Evolutionary conservation across 192 early-diverging fungal species (phyloP).

Genomic region (Mortierella claussenii): DNA sequence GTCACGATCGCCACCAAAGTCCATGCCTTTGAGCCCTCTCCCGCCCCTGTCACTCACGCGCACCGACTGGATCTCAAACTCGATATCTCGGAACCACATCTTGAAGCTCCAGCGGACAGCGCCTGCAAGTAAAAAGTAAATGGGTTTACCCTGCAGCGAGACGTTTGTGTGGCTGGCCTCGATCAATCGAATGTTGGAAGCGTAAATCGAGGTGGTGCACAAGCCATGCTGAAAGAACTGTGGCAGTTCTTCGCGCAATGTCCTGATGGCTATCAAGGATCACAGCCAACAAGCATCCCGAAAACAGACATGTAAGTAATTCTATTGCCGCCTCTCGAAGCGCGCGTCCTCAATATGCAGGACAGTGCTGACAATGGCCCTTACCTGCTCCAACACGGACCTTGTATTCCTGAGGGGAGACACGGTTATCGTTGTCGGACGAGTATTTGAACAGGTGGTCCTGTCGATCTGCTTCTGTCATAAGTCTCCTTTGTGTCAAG

Average conservation of each 20-base stretch:
- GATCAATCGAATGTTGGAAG: slow-evolving; percentile 57
- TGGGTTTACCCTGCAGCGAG: slow-evolving; percentile 56
- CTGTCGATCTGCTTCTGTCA: slow-evolving; percentile 4
- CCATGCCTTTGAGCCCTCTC: slow-evolving; percentile 24
- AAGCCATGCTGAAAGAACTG: slow-evolving; percentile 63
- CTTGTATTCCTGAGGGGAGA: slow-evolving; percentile 35
- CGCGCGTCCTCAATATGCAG: too few relatives aligned
- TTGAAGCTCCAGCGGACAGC: slow-evolving; percentile 66
- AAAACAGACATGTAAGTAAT: too few relatives aligned
- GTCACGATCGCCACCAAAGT: slow-evolving; percentile 22
- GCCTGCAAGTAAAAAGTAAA: slow-evolving; percentile 62
- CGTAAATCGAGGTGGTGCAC: slow-evolving; percentile 57
- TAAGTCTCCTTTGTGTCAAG: neutral
- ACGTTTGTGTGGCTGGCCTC: slow-evolving; percentile 66
- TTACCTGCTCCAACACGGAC: slow-evolving; percentile 43
- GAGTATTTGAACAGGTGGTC: slow-evolving; percentile 21
- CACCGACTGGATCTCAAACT: slow-evolving; percentile 58
- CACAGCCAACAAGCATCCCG: too few relatives aligned
- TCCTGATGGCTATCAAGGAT: slow-evolving; percentile 65
- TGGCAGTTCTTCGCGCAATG: slow-evolving; percentile 60
- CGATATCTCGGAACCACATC: slow-evolving; percentile 62
- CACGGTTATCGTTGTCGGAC: slow-evolving; percentile 1
- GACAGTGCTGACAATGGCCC: too few relatives aligned
- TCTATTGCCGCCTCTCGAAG: too few relatives aligned
- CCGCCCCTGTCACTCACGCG: slow-evolving; percentile 48